phyloP scores from a whole-genome alignment of 2,329 filamentous ascomycete species.

The Arthrobotrys sphaeroides region DNA sequence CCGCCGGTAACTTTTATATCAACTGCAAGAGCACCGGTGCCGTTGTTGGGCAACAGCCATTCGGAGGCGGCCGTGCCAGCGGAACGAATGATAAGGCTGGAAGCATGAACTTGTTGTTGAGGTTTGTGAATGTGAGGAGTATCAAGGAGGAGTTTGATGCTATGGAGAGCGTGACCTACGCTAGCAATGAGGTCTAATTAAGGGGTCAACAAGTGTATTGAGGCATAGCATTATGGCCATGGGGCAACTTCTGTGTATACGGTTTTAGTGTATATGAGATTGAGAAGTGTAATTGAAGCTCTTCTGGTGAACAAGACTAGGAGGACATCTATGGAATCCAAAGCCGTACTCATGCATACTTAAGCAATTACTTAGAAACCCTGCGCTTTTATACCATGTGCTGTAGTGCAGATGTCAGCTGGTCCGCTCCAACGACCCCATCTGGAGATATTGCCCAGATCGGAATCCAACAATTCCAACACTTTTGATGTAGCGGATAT shows the following conservation, averaged over 20 bases:
- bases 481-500: too few species aligned
- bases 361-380: too few species aligned
- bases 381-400: too few species aligned
- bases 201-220: neutral
- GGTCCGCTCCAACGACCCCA: too few species aligned
- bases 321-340: too few species aligned
- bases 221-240: too few species aligned
- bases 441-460: neutral
- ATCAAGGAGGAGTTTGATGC: slow-evolving; percentile 79
- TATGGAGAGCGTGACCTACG: slow-evolving; percentile 72
- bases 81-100: slow-evolving; percentile 80
- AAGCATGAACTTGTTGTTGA: slow-evolving; percentile 70
- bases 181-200: slow-evolving; percentile 76
- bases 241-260: too few species aligned
- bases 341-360: too few species aligned
- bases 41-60: slow-evolving; percentile 77
- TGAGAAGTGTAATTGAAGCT: too few species aligned
- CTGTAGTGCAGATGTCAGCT: too few species aligned
- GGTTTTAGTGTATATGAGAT: too few species aligned
- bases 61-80: slow-evolving; percentile 73
- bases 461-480: neutral
- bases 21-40: slow-evolving; percentile 83
- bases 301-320: too few species aligned
- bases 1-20: slow-evolving; percentile 85
- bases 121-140: slow-evolving; percentile 74